Conservation (phyloP, 1,139 yeast genomes). For the Suhomyces ambrosiae region DNA sequence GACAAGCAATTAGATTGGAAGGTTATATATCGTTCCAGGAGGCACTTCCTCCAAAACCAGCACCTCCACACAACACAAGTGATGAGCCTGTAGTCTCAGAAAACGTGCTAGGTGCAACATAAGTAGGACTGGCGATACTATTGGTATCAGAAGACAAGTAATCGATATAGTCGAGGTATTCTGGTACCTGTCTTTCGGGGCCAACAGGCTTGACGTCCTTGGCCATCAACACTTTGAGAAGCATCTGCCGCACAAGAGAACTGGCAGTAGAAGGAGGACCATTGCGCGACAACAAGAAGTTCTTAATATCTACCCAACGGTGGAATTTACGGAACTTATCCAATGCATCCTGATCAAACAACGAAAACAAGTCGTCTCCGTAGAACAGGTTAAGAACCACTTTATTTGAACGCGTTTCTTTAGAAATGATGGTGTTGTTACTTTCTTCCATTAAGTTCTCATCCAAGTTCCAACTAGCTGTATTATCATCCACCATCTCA, state of each 20-base stretch:
- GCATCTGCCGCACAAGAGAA: slow-evolving; percentile 9
- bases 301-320: slow-evolving; percentile 23
- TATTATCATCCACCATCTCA: slow-evolving; percentile 39
- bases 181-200: background rate
- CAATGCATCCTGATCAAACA: slow-evolving; percentile 28
- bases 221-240: slow-evolving; percentile 7
- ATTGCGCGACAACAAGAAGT: slow-evolving; percentile 19
- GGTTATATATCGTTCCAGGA: slow-evolving; percentile 31
- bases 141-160: slow-evolving; percentile 4
- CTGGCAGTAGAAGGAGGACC: slow-evolving; percentile 4
- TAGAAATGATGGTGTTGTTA: slow-evolving; percentile 1
- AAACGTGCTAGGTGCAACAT: slow-evolving; percentile 15
- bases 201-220: background rate
- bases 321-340: slow-evolving; percentile 32
- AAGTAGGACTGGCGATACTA: background rate
- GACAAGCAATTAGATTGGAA: background rate
- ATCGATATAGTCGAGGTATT: slow-evolving; percentile 5
- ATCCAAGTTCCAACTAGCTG: slow-evolving; percentile 51
- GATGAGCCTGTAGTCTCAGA: slow-evolving; percentile 23
- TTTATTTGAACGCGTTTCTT: slow-evolving; percentile 3
- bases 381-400: slow-evolving; percentile 28
- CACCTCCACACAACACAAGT: slow-evolving; percentile 35
- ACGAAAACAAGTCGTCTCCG: slow-evolving; percentile 38
- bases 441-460: slow-evolving; percentile 28
- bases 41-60: slow-evolving; percentile 27